Evolutionary conservation across 2,329 filamentous ascomycete species (phyloP), one percentile per base, ranked within the genome.

Genomic region (Colletotrichum camelliae): DNA sequence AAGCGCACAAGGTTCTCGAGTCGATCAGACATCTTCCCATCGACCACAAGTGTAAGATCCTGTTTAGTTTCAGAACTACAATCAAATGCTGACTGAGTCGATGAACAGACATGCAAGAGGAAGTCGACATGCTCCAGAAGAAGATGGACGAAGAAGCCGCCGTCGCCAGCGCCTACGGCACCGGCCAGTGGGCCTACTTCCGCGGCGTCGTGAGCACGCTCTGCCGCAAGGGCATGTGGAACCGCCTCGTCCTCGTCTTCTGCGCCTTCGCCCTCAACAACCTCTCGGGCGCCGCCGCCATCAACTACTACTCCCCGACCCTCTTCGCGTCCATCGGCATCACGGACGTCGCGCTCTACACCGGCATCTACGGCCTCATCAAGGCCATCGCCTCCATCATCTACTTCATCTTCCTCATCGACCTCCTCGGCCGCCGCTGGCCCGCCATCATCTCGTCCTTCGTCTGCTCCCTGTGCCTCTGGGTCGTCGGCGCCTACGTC

Each of bases 401-500:
- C 66, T 87, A 85, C 78, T 86, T 85, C 74, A 81, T 83, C 7
- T 82, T 81, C 4, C 79, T 87, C 6, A 83, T 87, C 69, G 85
- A 87, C 43, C 75, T 83, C 16, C 82, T 83, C 80, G 86, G 86
- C 33, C 83, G 85, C 24, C 81, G 85, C 7, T 79, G 81, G 66
- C 85, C 85, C 1, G 85, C 87, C 3, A 87, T 90, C 52, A 83
- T 88, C 80, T 88, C 88, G 1, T 89, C 87, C 0, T 80, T 87
- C n/a, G 83, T 85, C 7, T 89, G 88, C 60, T 88, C 86, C 1
- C 79, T 86, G 1, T 88, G 87, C 48, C 86, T 90, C 76, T 90
- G 87, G 84, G 86, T 88, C 57, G 86, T 90, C 5, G 89, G 88
- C 1, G 86, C 86, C 8, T 91, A 90, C 75, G 88, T 91, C 48